Evolutionary conservation across 2,329 filamentous ascomycete species (phyloP).

Genomic region (Lasiodiplodia citricola): DNA sequence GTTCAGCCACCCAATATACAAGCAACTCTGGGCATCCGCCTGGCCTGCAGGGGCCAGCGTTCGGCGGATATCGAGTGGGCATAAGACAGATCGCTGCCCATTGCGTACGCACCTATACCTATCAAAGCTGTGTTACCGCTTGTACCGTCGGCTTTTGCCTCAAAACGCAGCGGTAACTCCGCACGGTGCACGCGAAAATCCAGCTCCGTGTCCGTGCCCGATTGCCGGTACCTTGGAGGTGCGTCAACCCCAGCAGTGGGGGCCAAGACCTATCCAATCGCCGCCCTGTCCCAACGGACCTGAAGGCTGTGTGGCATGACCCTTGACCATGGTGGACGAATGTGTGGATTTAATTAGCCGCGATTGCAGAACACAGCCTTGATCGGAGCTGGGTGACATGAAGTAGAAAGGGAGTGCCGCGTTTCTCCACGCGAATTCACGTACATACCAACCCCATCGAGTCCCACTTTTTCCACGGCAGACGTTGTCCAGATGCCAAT

Average conservation of each 20-base stretch:
- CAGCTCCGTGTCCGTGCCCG: background rate
- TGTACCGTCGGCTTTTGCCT: background rate
- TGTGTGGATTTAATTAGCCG: background rate
- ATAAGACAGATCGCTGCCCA: background rate
- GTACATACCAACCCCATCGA: background rate
- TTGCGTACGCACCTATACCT: background rate
- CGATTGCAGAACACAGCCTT: background rate
- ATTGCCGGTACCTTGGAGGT: background rate
- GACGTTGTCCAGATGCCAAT: background rate
- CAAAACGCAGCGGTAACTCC: background rate
- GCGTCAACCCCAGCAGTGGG: background rate
- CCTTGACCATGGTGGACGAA: background rate
- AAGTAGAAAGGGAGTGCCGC: background rate
- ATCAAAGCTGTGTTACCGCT: background rate
- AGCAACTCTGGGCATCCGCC: background rate
- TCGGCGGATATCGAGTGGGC: background rate
- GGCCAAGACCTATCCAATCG: constrained; percentile 1
- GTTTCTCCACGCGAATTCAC: background rate
- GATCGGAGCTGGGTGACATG: background rate
- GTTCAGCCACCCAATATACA: background rate
- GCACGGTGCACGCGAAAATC: background rate
- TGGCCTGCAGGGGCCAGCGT: background rate
- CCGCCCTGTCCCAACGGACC: background rate
- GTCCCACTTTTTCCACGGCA: background rate
- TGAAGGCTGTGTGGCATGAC: background rate